These are phyloP conservation scores for Chimonanthus salicifolius DNA, from an alignment of 164 flowering plant genomes.

Conservation along the genomic window DNA sequence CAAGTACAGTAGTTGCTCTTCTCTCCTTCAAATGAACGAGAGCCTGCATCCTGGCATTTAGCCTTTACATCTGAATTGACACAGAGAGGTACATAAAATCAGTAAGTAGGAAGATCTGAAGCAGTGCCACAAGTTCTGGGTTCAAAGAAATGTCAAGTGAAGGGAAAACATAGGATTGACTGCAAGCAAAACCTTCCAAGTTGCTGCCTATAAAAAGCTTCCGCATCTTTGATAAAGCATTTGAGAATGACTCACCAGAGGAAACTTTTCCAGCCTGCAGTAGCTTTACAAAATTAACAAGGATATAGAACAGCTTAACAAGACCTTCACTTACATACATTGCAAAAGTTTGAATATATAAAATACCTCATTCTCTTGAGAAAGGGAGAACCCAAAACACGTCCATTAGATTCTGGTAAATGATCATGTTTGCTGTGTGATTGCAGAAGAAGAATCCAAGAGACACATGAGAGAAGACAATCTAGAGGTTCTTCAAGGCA, in stretches of 20 bases:
- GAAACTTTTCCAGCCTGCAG: constrained; percentile 48
- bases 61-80: constrained; percentile 48
- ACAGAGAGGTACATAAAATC: constrained; percentile 14
- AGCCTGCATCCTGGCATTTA: constrained; percentile 27
- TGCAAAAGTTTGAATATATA: neutral
- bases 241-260: constrained; percentile 49
- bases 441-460: constrained; percentile 78
- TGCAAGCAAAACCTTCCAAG: constrained; percentile 45
- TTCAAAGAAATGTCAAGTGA: neutral
- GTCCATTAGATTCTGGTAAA: constrained; percentile 44
- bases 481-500: constrained; percentile 71
- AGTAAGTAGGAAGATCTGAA: constrained; percentile 5
- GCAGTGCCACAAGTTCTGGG: neutral
- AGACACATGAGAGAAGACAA: constrained; percentile 64
- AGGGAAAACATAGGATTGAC: neutral
- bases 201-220: constrained; percentile 39
- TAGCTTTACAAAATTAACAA: constrained; percentile 8
- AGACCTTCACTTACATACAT: neutral
- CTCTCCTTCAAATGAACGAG: constrained; percentile 40
- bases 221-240: constrained; percentile 46
- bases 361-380: constrained; percentile 83
- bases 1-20: constrained; percentile 35
- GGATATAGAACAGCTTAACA: neutral
- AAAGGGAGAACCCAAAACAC: constrained; percentile 78
- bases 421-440: constrained; percentile 37